phyloP scores from a whole-genome alignment of 768 basidiomycete genomes.

The Symmetrospora coprosmae region DNA sequence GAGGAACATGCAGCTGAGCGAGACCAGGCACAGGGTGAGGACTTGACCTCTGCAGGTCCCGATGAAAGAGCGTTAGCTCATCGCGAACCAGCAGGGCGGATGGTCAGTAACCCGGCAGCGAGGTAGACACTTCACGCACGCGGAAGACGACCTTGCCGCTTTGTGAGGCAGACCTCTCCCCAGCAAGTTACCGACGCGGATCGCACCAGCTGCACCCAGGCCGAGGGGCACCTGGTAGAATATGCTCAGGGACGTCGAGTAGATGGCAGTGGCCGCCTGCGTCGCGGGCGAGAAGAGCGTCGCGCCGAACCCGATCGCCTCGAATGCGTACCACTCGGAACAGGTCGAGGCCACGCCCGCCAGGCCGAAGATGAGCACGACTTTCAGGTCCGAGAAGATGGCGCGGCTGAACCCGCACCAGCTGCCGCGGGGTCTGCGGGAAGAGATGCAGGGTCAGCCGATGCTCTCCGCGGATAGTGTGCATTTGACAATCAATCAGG shows the following conservation, averaged over 20 bases:
- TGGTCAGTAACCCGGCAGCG: no score
- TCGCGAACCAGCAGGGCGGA: no score
- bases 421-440: neutral
- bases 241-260: neutral
- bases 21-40: neutral
- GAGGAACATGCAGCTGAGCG: no score
- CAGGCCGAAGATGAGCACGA: neutral
- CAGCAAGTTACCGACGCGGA: neutral
- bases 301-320: neutral
- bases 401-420: neutral
- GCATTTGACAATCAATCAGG: no score
- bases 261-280: constrained; percentile 8
- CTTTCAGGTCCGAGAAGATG: constrained; percentile 8
- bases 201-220: neutral
- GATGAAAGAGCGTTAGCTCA: neutral
- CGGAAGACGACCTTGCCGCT: neutral
- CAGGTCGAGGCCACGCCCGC: constrained; percentile 8
- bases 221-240: neutral
- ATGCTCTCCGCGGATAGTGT: no score
- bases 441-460: no score
- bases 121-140: no score
- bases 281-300: neutral
- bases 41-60: neutral
- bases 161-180: neutral
- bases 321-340: constrained; percentile 11